Evolutionary conservation across 306 rosid genomes (phyloP).

Genomic region (Acacia crassicarpa): DNA sequence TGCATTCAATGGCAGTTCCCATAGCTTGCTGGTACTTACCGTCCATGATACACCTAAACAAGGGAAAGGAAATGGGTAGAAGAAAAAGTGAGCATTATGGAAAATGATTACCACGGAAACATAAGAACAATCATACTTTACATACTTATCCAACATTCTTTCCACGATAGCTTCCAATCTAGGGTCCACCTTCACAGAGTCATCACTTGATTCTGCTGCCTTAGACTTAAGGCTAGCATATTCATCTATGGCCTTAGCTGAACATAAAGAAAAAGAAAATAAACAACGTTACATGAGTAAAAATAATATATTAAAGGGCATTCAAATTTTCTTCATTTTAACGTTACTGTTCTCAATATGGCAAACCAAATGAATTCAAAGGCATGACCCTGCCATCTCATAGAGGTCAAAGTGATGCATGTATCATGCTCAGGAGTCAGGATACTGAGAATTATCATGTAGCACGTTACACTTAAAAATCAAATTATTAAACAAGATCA

Average conservation of each 20-base stretch:
- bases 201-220: slow-evolving; percentile 74
- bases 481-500: not conserved
- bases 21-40: slow-evolving; percentile 97
- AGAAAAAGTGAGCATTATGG: slow-evolving; percentile 1
- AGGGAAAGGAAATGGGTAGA: slow-evolving; percentile 20
- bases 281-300: slow-evolving; percentile 1
- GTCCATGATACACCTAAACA: slow-evolving; percentile 79
- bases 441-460: not conserved
- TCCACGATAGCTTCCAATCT: slow-evolving; percentile 96
- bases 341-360: not conserved
- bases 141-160: slow-evolving; percentile 96
- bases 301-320: not conserved
- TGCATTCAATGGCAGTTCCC: slow-evolving; percentile 97
- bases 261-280: slow-evolving; percentile 43
- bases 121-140: slow-evolving; percentile 2
- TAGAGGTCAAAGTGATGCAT: not conserved
- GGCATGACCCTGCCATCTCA: not conserved
- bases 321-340: not conserved
- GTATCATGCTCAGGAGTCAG: not conserved
- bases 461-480: not conserved
- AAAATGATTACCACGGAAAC: not conserved
- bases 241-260: slow-evolving; percentile 98
- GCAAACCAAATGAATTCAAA: slow-evolving; percentile 6
- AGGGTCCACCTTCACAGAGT: slow-evolving; percentile 65
- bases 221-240: slow-evolving; percentile 82